These are phyloP conservation scores for Trichosporon asahii DNA, from an alignment of 1,284 basidiomycete genomes.

Conservation along the genomic window DNA sequence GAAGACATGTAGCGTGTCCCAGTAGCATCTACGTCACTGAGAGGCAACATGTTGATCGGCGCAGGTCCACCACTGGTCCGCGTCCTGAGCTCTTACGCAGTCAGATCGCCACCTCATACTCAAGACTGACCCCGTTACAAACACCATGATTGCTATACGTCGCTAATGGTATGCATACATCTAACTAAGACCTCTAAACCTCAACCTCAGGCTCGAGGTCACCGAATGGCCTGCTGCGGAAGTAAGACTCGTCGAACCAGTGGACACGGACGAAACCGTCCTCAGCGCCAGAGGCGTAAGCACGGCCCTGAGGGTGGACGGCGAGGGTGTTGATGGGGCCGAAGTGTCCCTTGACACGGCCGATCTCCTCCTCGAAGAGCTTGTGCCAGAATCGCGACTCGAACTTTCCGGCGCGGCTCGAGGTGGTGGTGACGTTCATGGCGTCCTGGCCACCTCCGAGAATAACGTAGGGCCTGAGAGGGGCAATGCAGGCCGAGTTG, in stretches of 20 bases:
- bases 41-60: too few relatives aligned
- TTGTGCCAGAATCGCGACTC: slow-evolving; percentile 99
- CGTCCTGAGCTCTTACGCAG: too few relatives aligned
- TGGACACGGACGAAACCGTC: slow-evolving; percentile 93
- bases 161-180: slow-evolving; percentile 9
- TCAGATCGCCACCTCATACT: too few relatives aligned
- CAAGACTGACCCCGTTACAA: background rate
- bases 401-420: slow-evolving; percentile 90
- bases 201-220: slow-evolving; percentile 69
- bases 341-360: slow-evolving; percentile 87
- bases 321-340: slow-evolving; percentile 99
- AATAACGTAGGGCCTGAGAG: slow-evolving; percentile 81
- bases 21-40: background rate
- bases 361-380: slow-evolving; percentile 96
- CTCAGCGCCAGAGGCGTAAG: slow-evolving; percentile 92
- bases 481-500: slow-evolving; percentile 87
- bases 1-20: background rate
- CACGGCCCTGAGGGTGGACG: slow-evolving; percentile 82
- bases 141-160: background rate
- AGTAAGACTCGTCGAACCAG: slow-evolving; percentile 83
- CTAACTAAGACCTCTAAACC: slow-evolving; percentile 26
- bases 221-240: slow-evolving; percentile 82
- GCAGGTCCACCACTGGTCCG: too few relatives aligned
- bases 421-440: slow-evolving; percentile 95
- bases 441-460: slow-evolving; percentile 97